These are phyloP conservation scores for Kodamaea lidongshanica DNA, from an alignment of 805 yeast species.

Conservation along the genomic window DNA sequence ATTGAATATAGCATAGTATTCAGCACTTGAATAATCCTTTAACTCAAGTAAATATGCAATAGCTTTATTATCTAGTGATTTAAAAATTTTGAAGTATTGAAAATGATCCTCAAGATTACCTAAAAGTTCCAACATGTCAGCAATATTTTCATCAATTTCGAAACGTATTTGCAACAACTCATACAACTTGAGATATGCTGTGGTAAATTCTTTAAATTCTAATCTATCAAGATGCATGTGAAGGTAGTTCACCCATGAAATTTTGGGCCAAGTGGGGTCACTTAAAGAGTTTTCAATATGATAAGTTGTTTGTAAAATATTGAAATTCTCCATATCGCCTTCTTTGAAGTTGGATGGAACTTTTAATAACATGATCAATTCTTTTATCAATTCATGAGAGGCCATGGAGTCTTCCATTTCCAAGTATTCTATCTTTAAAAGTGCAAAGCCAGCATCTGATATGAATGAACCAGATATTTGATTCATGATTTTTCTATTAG, in stretches of 20 bases:
- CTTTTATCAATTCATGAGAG: slow-evolving; percentile 26
- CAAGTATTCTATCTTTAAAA: slow-evolving; percentile 29
- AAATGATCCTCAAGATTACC: background rate
- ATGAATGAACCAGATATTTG: slow-evolving; percentile 19
- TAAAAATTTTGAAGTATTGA: slow-evolving; percentile 1
- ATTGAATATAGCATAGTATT: slow-evolving; percentile 20
- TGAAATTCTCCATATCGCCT: slow-evolving; percentile 17
- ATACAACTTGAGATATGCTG: slow-evolving; percentile 26
- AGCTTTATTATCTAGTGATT: background rate
- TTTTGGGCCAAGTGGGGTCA: slow-evolving; percentile 31
- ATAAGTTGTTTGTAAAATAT: slow-evolving; percentile 23
- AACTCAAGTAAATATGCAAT: slow-evolving; percentile 13
- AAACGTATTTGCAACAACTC: slow-evolving; percentile 21
- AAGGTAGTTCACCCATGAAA: slow-evolving; percentile 34
- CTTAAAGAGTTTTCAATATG: slow-evolving; percentile 23
- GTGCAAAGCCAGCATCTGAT: slow-evolving; percentile 19
- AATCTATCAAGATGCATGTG: slow-evolving; percentile 19
- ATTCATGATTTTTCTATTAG: slow-evolving; percentile 26
- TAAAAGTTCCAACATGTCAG: background rate
- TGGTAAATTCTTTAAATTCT: slow-evolving; percentile 24
- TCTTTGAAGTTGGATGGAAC: slow-evolving; percentile 12
- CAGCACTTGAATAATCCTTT: slow-evolving; percentile 32
- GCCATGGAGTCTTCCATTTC: too few species aligned
- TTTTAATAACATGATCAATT: slow-evolving; percentile 18
- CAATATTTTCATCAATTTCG: slow-evolving; percentile 1